These are phyloP conservation scores for Aspergillus sp. DNA, from an alignment of 2,329 filamentous ascomycete genomes.

Conservation along the genomic window DNA sequence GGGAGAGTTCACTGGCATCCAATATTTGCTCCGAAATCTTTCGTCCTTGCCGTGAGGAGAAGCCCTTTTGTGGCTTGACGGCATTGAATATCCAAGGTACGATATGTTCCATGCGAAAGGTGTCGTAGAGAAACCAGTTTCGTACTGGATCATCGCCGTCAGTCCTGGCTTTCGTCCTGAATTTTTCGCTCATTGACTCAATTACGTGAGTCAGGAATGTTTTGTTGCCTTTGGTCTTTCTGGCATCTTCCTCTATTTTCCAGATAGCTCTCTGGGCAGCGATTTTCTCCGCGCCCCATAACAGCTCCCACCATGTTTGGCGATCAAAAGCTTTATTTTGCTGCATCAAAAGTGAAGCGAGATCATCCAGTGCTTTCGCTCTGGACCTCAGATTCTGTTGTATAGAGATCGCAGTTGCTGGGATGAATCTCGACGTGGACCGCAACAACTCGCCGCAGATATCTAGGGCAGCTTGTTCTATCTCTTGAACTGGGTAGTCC, in stretches of 20 bases:
- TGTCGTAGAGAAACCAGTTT: constrained; percentile 81
- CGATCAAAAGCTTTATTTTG: constrained; percentile 64
- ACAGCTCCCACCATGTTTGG: constrained; percentile 69
- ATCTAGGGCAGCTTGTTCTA: constrained; percentile 71
- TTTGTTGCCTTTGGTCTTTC: constrained; percentile 58
- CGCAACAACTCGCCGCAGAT: constrained; percentile 79
- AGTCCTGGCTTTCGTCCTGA: constrained; percentile 60
- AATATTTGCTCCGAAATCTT: constrained; percentile 47
- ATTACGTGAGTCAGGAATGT: constrained; percentile 73
- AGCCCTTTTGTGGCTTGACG: constrained; percentile 69
- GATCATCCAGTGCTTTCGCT: constrained; percentile 68
- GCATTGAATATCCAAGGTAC: constrained; percentile 76
- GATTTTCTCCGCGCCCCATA: constrained; percentile 91
- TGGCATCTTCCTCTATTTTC: constrained; percentile 71
- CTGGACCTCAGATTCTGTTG: constrained; percentile 77
- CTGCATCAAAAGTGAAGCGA: constrained; percentile 68
- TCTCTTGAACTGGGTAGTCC: constrained; percentile 66
- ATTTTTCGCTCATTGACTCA: constrained; percentile 70
- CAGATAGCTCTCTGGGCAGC: constrained; percentile 76
- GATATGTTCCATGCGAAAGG: constrained; percentile 69
- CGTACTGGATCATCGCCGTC: constrained; percentile 71
- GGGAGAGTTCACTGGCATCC: constrained; percentile 75
- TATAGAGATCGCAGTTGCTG: constrained; percentile 69
- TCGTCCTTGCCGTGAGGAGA: constrained; percentile 52
- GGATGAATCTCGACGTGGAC: constrained; percentile 72